A percentile compares a stretch with the other conserved stretches of the same genome.
Conservation (phyloP, 2,329 filamentous ascomycete species). For the Aspergillus sp. region DNA sequence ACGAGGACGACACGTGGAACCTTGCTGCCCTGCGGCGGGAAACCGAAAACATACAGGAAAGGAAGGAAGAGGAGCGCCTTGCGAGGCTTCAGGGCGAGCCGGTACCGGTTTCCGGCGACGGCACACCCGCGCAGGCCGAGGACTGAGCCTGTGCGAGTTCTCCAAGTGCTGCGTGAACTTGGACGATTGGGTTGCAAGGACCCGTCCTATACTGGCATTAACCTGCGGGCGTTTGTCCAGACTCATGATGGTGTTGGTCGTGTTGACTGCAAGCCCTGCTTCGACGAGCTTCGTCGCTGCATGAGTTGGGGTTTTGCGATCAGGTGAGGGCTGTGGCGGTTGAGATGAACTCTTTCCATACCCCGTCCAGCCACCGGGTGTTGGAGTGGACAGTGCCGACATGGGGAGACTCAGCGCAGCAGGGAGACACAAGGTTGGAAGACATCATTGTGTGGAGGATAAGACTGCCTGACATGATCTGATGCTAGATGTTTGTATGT, state of each 20-base stretch:
- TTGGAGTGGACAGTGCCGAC: conserved; percentile 17
- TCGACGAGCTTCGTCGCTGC: conserved; percentile 18
- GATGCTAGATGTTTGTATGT: conserved; percentile 37
- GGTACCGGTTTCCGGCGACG: conserved; percentile 27
- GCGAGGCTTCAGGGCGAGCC: conserved; percentile 39
- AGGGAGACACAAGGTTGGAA: conserved; percentile 29
- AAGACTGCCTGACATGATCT: conserved; percentile 31
- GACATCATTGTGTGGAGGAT: conserved; percentile 32
- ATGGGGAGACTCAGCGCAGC: conserved; percentile 26
- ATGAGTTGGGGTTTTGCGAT: conserved; percentile 28
- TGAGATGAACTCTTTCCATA: conserved; percentile 24
- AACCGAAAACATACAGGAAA: conserved; percentile 74
- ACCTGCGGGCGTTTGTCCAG: conserved; percentile 25
- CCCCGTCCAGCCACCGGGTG: conserved; percentile 14
- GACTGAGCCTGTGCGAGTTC: conserved; percentile 30
- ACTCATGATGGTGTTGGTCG: conserved; percentile 30
- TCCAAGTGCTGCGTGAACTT: conserved; percentile 32
- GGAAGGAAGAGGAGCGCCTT: conserved; percentile 76
- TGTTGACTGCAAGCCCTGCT: conserved; percentile 29
- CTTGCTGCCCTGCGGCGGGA: conserved; percentile 80
- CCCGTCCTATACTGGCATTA: conserved; percentile 26
- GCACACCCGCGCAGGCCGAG: conserved; percentile 28
- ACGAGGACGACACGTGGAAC: conserved; percentile 67
- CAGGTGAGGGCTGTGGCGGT: conserved; percentile 30
- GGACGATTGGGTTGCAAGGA: conserved; percentile 33